Evolutionary conservation across 2,329 filamentous ascomycete genomes (phyloP).

Genomic region (Lachnellula cervina): DNA sequence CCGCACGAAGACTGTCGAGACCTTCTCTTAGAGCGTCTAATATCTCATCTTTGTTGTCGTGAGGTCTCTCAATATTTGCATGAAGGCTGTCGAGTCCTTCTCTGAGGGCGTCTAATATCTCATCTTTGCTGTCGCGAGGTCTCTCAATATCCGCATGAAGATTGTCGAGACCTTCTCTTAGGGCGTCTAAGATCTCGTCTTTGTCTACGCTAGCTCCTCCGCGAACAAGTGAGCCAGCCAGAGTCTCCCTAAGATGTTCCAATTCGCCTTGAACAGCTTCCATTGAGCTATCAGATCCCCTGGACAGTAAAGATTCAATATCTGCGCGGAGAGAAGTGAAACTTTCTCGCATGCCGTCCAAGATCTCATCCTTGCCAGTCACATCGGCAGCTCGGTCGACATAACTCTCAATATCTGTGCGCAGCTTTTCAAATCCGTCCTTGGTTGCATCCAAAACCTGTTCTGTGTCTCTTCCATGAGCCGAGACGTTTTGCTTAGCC

Average conservation of each 20-base stretch:
- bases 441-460: slow-evolving; percentile 84
- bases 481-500: slow-evolving; percentile 72
- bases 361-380: slow-evolving; percentile 70
- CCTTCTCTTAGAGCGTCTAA: slow-evolving; percentile 60
- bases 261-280: slow-evolving; percentile 54
- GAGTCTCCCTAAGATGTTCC: slow-evolving; percentile 53
- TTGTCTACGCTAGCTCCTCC: slow-evolving; percentile 44
- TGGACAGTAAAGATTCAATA: slow-evolving; percentile 55
- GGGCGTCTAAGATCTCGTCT: slow-evolving; percentile 58
- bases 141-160: slow-evolving; percentile 69
- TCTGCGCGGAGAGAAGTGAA: slow-evolving; percentile 65
- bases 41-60: slow-evolving; percentile 51
- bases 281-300: slow-evolving; percentile 47
- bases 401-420: slow-evolving; percentile 74
- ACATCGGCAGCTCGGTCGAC: slow-evolving; percentile 67
- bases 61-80: slow-evolving; percentile 61
- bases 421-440: slow-evolving; percentile 77
- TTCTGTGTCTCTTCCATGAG: slow-evolving; percentile 76
- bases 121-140: slow-evolving; percentile 44
- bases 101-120: slow-evolving; percentile 59
- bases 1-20: slow-evolving; percentile 68
- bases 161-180: slow-evolving; percentile 68
- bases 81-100: slow-evolving; percentile 71
- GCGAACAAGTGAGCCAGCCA: slow-evolving; percentile 47
- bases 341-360: slow-evolving; percentile 60